These are phyloP conservation scores for Arxiozyma bovina DNA, from an alignment of 1,139 yeast species.

Conservation along the genomic window DNA sequence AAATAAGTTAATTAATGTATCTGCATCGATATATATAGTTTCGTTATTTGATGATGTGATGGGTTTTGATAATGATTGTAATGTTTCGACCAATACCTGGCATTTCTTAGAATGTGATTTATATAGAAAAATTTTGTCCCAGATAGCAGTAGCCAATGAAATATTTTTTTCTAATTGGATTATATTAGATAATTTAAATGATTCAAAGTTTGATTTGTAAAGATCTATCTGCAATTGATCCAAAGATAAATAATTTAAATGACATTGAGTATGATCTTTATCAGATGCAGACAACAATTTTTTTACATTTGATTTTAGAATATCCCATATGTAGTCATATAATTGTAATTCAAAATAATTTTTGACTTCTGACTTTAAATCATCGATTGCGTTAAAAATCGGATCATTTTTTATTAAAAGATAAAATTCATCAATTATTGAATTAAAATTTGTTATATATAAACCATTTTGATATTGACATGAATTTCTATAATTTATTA, in stretches of 20 bases:
- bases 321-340: constrained; percentile 49
- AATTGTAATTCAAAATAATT: constrained; percentile 63
- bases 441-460: constrained; percentile 11
- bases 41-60: constrained; percentile 8
- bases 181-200: constrained; percentile 26
- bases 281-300: constrained; percentile 9
- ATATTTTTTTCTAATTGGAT: constrained; percentile 41
- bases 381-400: constrained; percentile 36
- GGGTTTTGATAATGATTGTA: constrained; percentile 41
- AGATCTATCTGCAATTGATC: constrained; percentile 58
- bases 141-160: constrained; percentile 44
- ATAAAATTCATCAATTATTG: constrained; percentile 11
- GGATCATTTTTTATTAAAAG: constrained; percentile 16
- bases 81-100: constrained; percentile 43
- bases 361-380: constrained; percentile 49
- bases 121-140: constrained; percentile 44
- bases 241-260: constrained; percentile 49
- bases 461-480: constrained; percentile 1
- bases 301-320: constrained; percentile 7
- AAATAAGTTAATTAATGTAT: constrained; percentile 63
- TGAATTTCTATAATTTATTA: constrained; percentile 21
- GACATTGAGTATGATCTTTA: constrained; percentile 16
- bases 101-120: constrained; percentile 49
- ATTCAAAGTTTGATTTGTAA: constrained; percentile 34
- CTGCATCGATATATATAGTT: constrained; percentile 57